These are phyloP conservation scores for Perkinsus olseni DNA, from an alignment of 169 alveolate genomes.

Conservation along the genomic window DNA sequence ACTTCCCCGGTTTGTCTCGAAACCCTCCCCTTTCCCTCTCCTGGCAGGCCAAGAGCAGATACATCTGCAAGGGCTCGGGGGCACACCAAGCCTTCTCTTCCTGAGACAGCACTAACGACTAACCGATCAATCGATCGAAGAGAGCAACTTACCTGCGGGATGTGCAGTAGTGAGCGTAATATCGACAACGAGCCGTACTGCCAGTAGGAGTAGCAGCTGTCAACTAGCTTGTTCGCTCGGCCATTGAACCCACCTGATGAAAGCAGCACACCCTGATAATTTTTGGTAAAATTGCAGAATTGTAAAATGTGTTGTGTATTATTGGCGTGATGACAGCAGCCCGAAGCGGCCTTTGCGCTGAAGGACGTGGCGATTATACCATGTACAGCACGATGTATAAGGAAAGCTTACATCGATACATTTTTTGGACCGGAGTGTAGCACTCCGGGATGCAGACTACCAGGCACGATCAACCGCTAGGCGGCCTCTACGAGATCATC, in stretches of 20 bases:
- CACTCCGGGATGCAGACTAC: too few species aligned
- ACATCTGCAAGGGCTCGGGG: conserved; percentile 20
- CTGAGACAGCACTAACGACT: conserved; percentile 6
- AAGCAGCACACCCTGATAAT: too few species aligned
- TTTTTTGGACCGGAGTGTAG: too few species aligned
- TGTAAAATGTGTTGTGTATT: too few species aligned
- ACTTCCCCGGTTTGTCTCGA: conserved; percentile 81
- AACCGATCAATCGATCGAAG: not conserved
- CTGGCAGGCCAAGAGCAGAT: conserved; percentile 33
- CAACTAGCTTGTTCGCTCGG: conserved; percentile 85
- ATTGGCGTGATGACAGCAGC: too few species aligned
- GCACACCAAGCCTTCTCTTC: not conserved
- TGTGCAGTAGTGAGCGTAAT: conserved; percentile 39
- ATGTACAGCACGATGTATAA: too few species aligned
- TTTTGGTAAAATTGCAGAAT: too few species aligned
- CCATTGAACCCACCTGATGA: conserved; percentile 72
- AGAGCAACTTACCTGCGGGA: conserved; percentile 7
- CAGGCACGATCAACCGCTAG: too few species aligned
- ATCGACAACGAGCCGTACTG: conserved; percentile 66
- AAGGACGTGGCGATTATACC: too few species aligned
- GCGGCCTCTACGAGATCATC: too few species aligned
- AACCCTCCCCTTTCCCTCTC: conserved; percentile 57
- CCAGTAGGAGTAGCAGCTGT: conserved; percentile 88
- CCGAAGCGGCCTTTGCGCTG: too few species aligned
- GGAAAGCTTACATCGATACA: too few species aligned